A percentile compares a stretch with the other conserved stretches of the same genome.
Evolutionary conservation across 1,284 basidiomycete genomes (phyloP).

Genomic region (Heliocybe sulcata): DNA sequence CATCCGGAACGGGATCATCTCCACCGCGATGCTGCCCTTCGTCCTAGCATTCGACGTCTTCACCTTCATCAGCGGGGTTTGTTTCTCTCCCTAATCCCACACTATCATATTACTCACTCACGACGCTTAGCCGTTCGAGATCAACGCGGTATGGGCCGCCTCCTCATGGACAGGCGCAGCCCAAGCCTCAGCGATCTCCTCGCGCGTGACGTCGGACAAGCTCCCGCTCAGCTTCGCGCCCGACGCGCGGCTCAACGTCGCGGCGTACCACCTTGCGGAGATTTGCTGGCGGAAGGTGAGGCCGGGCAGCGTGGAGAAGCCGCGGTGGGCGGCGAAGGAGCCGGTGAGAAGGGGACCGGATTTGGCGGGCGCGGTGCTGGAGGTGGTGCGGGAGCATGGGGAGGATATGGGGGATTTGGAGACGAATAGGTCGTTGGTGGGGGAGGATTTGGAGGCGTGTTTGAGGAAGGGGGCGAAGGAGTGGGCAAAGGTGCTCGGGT

Average conservation of each 20-base stretch:
- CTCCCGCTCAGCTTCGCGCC: background rate
- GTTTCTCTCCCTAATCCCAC: background rate
- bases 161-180: background rate
- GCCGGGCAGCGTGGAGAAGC: background rate
- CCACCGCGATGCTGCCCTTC: background rate
- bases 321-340: background rate
- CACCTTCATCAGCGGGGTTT: background rate
- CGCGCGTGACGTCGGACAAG: background rate
- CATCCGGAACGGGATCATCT: background rate
- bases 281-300: background rate
- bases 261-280: background rate
- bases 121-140: background rate
- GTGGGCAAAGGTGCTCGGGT: background rate
- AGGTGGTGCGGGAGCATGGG: background rate
- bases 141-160: background rate
- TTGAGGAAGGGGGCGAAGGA: background rate
- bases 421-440: background rate
- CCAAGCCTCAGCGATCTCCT: background rate
- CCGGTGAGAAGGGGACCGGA: background rate
- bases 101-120: background rate
- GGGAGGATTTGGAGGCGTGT: background rate
- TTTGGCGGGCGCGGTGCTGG: background rate
- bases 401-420: background rate
- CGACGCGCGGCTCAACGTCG: background rate
- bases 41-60: background rate